Conservation (phyloP, 2,329 filamentous ascomycete species). For the Coniochaeta prunicola region DNA sequence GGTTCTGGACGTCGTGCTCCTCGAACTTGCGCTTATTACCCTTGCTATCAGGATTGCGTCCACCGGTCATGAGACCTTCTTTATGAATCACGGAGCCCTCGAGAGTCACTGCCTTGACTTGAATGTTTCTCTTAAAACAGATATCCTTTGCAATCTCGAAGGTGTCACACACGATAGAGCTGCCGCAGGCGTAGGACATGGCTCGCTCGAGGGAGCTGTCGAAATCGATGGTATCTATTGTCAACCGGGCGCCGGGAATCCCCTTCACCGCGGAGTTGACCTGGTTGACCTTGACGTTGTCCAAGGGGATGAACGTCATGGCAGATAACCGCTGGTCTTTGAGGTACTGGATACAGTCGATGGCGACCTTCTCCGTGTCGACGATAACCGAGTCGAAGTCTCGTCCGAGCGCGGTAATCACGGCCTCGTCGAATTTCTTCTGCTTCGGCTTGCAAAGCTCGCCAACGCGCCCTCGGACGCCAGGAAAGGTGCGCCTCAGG, state of each 20-base stretch:
- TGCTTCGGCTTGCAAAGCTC: constrained; percentile 94
- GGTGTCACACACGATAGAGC: constrained; percentile 88
- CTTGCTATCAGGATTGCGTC: constrained; percentile 69
- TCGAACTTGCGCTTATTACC: constrained; percentile 78
- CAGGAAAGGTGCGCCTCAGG: constrained; percentile 84
- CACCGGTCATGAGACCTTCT: constrained; percentile 92
- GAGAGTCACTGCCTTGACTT: constrained; percentile 88
- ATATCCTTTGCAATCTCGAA: constrained; percentile 82
- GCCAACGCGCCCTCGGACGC: constrained; percentile 82
- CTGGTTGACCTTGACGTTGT: constrained; percentile 93
- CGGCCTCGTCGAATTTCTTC: constrained; percentile 91
- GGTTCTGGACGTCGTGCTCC: constrained; percentile 78
- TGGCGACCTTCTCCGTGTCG: constrained; percentile 88
- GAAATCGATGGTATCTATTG: constrained; percentile 94
- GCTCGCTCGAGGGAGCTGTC: constrained; percentile 82
- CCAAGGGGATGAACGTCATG: constrained; percentile 90
- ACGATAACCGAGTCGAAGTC: constrained; percentile 94
- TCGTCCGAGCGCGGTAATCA: constrained; percentile 83
- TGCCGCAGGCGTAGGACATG: constrained; percentile 91
- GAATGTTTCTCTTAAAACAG: constrained; percentile 75
- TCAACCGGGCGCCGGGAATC: constrained; percentile 76
- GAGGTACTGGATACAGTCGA: constrained; percentile 90
- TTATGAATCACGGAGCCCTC: constrained; percentile 98
- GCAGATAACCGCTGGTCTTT: constrained; percentile 82
- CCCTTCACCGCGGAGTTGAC: constrained; percentile 88